Base-by-base conservation (phyloP, 2,329 filamentous ascomycete genomes). In the Trichoderma sp. region DNA sequence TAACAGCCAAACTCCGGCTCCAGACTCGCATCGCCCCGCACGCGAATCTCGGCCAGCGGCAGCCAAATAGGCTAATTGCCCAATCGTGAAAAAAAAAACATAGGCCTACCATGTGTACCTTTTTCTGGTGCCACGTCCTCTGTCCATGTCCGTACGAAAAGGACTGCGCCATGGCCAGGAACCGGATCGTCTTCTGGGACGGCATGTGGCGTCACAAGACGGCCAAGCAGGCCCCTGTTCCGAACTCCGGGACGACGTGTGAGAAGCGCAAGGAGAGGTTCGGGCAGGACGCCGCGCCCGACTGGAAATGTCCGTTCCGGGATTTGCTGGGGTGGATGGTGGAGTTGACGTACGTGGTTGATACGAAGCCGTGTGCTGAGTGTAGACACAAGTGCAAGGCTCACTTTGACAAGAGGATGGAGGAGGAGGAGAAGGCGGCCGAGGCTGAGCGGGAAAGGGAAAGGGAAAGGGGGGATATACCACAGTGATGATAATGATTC, bases 121-220 rank as follows among this genome's bases (percentile, higher is more conserved):
- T 70, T 70, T 70, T 51, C 66, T 70, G 66, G 66, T 70, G 66
- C 66, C 57, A 70, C 21, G 66, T 70, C 26, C 66, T 70, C 28
- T 70, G 66, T 21, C 66, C 66, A 11, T 70, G 66, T 28, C 66
- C 66, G 57, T 70, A 70, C 57, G 66, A 70, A 60, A 70, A 70
- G 57, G 66, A 70, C 28, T 70, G 66, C 66, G 28, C 57, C 57
- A 34, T 61, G n/a, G 66, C 66, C 28, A 18, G 60, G n/a, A 70
- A 70, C 28, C 56, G 66, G 3, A 70, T 70, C 30, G 57, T 70
- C 24, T 70, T 62, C 32, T 70, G 66, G 66, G 57, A 61, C 32
- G 66, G 66, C 18, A 12, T 62, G 57, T 70, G 66, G 66, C 66
- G 57, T 21, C 66, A 70, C 36, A 61, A 47, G 66, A 70, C 66